phyloP scores from a whole-genome alignment of 306 rosid genomes.

The Citrullus mucosospermus region DNA sequence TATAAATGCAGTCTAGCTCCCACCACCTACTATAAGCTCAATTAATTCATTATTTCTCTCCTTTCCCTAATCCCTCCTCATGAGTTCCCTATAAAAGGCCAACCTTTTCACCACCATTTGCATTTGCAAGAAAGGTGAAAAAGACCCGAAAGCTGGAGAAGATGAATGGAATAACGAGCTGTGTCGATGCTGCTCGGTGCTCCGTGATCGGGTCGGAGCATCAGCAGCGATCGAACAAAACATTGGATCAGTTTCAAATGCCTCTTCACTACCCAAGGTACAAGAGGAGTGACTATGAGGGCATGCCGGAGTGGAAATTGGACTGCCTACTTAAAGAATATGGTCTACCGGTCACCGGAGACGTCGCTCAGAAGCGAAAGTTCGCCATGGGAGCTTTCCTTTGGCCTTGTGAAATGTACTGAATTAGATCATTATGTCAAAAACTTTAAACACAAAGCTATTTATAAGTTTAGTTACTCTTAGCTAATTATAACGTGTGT shows the following conservation, averaged over 20 bases:
- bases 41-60: slow-evolving; percentile 9
- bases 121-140: neutral
- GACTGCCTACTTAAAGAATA: slow-evolving; percentile 56
- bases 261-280: slow-evolving; percentile 78
- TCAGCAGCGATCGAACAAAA: neutral
- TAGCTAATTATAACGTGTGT: neutral
- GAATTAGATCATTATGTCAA: neutral
- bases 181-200: neutral
- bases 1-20: neutral
- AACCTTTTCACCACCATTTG: neutral
- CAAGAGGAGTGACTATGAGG: slow-evolving; percentile 44
- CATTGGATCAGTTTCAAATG: slow-evolving; percentile 41
- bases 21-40: slow-evolving; percentile 1
- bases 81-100: slow-evolving; percentile 13
- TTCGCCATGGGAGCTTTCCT: slow-evolving; percentile 82
- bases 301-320: slow-evolving; percentile 78
- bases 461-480: neutral
- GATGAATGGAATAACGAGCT: neutral
- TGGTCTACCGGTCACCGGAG: slow-evolving; percentile 49
- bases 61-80: no score
- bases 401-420: slow-evolving; percentile 28
- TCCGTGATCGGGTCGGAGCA: neutral
- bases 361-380: slow-evolving; percentile 54
- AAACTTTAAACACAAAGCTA: neutral
- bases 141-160: neutral